phyloP scores from a whole-genome alignment of 2,329 filamentous ascomycete species.

The Epichloe aotearoae region DNA sequence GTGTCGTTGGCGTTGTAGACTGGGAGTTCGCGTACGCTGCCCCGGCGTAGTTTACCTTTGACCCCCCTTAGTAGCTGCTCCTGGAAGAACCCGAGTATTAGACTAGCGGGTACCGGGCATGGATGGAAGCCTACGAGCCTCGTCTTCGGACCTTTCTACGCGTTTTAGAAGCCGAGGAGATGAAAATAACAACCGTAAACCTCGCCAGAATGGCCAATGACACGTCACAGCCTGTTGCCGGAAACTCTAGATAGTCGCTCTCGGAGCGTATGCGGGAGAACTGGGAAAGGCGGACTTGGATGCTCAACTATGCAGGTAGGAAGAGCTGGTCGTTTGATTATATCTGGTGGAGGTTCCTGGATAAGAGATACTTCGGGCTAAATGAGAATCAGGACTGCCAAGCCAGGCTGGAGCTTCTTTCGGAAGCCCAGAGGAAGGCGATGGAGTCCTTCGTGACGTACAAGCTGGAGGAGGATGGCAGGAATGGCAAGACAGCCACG shows the following conservation, averaged over 20 bases:
- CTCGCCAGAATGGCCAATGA: too few relatives aligned
- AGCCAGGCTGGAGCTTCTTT: too few relatives aligned
- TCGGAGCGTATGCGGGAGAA: slow-evolving; percentile 21
- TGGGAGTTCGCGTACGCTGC: slow-evolving; percentile 26
- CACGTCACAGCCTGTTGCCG: too few relatives aligned
- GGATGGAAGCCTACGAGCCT: slow-evolving; percentile 18
- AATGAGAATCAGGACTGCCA: too few relatives aligned
- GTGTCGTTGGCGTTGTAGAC: slow-evolving; percentile 23
- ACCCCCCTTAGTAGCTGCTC: slow-evolving; percentile 26
- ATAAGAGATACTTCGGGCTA: slow-evolving; percentile 18
- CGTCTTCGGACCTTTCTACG: slow-evolving; percentile 22
- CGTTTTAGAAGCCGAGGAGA: slow-evolving; percentile 20
- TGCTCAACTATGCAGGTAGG: slow-evolving; percentile 20
- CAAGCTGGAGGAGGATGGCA: too few relatives aligned
- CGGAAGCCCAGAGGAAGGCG: too few relatives aligned
- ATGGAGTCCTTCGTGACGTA: too few relatives aligned
- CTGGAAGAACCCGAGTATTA: slow-evolving; percentile 20
- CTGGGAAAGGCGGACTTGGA: slow-evolving; percentile 20
- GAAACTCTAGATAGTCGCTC: slow-evolving; percentile 5
- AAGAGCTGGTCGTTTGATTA: slow-evolving; percentile 25
- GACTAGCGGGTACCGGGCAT: slow-evolving; percentile 16
- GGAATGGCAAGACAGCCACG: too few relatives aligned
- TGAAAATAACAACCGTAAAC: slow-evolving; percentile 3
- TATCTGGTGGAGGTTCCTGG: slow-evolving; percentile 23
- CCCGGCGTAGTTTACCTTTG: not conserved